A percentile compares a stretch with the other conserved stretches of the same genome.
phyloP scores from a whole-genome alignment of 306 rosid genomes.

The Cotoneaster glaucophyllus region DNA sequence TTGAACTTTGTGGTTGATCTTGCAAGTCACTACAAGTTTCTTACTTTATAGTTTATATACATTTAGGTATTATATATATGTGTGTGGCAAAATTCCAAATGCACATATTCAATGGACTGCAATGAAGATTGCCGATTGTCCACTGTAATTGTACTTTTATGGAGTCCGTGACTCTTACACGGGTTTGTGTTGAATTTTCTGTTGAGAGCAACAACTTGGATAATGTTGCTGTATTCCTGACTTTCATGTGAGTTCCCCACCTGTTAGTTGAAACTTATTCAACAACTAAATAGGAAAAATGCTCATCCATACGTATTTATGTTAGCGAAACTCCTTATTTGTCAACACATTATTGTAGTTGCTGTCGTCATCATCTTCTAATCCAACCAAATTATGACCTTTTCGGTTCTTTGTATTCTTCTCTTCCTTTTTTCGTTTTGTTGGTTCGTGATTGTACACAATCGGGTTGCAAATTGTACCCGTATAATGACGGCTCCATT shows the following conservation, averaged over 20 bases:
- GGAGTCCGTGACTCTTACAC: constrained; percentile 43
- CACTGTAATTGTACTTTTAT: constrained; percentile 28
- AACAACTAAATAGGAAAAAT: constrained; percentile 8
- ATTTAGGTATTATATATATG: background rate
- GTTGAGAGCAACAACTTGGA: constrained; percentile 30
- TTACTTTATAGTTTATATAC: constrained; percentile 6
- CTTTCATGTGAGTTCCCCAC: constrained; percentile 49
- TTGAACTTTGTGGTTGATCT: constrained; percentile 16
- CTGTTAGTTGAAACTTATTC: constrained; percentile 19
- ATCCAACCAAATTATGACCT: background rate
- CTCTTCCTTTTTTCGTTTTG: background rate
- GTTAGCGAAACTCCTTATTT: constrained; percentile 2
- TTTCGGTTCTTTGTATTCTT: background rate
- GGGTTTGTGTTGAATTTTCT: constrained; percentile 48
- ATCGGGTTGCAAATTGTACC: background rate
- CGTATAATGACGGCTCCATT: constrained; percentile 12
- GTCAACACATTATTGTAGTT: constrained; percentile 1
- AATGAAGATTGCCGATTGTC: constrained; percentile 22
- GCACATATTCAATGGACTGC: constrained; percentile 30
- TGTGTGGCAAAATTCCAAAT: background rate
- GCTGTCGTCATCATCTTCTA: background rate
- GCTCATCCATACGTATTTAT: background rate
- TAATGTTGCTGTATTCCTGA: constrained; percentile 25
- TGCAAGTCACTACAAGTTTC: background rate
- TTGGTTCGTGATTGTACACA: background rate